Evolutionary conservation across 768 basidiomycete genomes (phyloP).

Genomic region (Boletus subcaerulescens): DNA sequence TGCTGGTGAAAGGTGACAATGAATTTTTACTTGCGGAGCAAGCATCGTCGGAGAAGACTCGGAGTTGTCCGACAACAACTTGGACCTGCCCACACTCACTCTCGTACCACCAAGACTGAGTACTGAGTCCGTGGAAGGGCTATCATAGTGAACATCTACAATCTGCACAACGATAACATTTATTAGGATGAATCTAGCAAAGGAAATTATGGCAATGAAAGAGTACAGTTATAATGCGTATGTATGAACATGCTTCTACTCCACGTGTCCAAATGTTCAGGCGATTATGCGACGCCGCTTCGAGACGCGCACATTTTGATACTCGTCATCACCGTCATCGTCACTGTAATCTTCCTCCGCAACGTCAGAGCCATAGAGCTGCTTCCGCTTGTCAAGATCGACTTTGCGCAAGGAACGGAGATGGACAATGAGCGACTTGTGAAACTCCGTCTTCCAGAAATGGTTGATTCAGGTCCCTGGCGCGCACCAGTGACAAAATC

Average conservation of each 20-base stretch:
- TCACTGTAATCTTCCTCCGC: constrained; percentile 36
- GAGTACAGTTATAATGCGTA: constrained; percentile 26
- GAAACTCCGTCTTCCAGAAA: constrained; percentile 57
- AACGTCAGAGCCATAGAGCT: constrained; percentile 40
- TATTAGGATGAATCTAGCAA: constrained; percentile 31
- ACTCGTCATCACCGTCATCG: constrained; percentile 35
- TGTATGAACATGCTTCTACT: constrained; percentile 22
- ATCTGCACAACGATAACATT: constrained; percentile 20
- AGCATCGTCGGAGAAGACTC: too few species aligned
- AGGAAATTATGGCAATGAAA: constrained; percentile 26
- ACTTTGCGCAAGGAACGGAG: constrained; percentile 60
- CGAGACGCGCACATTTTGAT: constrained; percentile 27
- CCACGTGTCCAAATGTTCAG: constrained; percentile 21
- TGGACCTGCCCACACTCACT: too few species aligned
- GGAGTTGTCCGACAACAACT: too few species aligned
- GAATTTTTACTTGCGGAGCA: too few species aligned
- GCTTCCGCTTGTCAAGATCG: constrained; percentile 50
- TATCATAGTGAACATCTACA: background rate
- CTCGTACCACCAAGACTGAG: too few species aligned
- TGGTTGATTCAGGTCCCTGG: background rate
- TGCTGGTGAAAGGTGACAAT: too few species aligned
- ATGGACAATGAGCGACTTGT: constrained; percentile 56
- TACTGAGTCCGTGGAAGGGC: background rate
- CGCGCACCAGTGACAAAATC: background rate
- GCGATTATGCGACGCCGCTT: constrained; percentile 31